Base-by-base conservation (phyloP, 2,329 filamentous ascomycete genomes). In the Pyricularia sp. region DNA sequence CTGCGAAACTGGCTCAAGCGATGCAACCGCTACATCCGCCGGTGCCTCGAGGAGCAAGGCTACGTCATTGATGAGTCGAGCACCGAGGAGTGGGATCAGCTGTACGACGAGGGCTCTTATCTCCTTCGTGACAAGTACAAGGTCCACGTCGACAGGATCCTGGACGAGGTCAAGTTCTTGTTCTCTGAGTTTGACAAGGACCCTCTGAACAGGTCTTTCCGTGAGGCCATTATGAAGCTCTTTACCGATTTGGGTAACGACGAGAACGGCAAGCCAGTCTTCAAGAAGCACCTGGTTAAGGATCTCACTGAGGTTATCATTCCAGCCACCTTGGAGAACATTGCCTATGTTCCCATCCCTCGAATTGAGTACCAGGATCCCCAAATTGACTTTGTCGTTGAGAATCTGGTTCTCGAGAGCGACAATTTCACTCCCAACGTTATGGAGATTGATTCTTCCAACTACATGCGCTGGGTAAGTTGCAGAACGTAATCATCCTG, bases 361-460 rank as follows among this genome's bases (percentile, higher is more conserved):
- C 89, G 94, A 65, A 96, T 99, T 67, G 94, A 99, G 79, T 94
- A 92, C 73, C 88, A 86, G 1, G 94, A 97, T 70, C 82, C 84
- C 2, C 86, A 88, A 81, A 81, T 96, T 63, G 94, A 99, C 75
- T 88, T 88, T 62, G 84, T 97, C 62, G 84, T 99, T 60, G 94
- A 99, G 80, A 99, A 99, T 75, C 80, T 99, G 12, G 89, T 97
- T 60, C 84, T 99, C 64, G 94, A 99, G 79, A 93, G 91, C 69
- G 93, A 97, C 80, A 99, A 99, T 78, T 87, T 99, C 70, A 91
- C 93, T 78, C 94, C 94, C 68, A 99, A 99, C 71, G 83, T 93
- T 5, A 76, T 96, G 53, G 93, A 99, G 75, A 83, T 97, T 67
- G 85, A 87, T 66, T 94, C 87, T 73, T 93, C 97, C 78, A 94